Conservation (phyloP, 78 protist species). For the Chrysochromulina parva region DNA sequence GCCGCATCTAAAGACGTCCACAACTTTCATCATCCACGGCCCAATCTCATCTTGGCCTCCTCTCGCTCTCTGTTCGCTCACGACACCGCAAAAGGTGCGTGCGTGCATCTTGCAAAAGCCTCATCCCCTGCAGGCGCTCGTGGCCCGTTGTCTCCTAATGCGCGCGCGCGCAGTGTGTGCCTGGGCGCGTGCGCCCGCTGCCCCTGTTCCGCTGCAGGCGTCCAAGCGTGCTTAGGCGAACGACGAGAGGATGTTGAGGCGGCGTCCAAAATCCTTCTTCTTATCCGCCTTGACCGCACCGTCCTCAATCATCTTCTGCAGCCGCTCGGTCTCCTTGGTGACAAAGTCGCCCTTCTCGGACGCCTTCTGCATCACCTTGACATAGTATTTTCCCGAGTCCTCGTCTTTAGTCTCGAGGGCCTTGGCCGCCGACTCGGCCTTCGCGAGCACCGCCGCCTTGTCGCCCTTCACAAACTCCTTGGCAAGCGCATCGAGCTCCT, state of each 20-base stretch:
- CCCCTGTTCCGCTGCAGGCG: too few relatives aligned
- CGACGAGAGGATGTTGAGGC: slow-evolving; percentile 1
- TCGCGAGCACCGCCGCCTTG: neutral
- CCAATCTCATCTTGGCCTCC: too few relatives aligned
- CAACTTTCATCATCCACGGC: too few relatives aligned
- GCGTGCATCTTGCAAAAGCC: too few relatives aligned
- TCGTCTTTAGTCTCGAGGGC: neutral
- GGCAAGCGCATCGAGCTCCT: neutral
- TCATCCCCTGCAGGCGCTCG: too few relatives aligned
- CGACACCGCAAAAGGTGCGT: too few relatives aligned
- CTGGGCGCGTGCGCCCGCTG: too few relatives aligned
- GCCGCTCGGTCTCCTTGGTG: neutral
- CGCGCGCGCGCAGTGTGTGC: too few relatives aligned
- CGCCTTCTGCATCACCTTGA: neutral
- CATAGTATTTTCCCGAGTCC: neutral
- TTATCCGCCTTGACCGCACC: neutral
- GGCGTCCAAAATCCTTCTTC: neutral
- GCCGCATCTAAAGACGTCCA: too few relatives aligned
- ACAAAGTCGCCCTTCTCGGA: neutral
- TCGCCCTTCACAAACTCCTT: neutral
- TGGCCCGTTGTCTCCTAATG: too few relatives aligned
- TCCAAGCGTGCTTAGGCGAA: neutral
- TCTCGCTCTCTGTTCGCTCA: too few relatives aligned
- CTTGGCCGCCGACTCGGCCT: neutral
- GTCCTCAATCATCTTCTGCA: slow-evolving; percentile 7